Conservation (phyloP, 768 basidiomycete species). For the Tephrocybe sp. region DNA sequence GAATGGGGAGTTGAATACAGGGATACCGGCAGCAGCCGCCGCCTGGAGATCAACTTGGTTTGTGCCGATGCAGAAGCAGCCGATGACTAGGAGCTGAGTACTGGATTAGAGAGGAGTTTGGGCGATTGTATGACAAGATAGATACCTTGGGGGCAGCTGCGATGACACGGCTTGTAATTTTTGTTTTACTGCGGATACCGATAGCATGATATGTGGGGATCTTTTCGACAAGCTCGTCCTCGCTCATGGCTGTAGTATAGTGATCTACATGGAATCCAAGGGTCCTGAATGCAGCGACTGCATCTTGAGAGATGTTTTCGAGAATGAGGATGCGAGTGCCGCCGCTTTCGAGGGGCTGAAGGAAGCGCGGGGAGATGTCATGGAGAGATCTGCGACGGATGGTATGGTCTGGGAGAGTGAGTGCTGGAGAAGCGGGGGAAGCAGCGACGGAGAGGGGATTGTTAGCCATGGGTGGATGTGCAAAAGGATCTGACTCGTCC, state of each 20-base stretch:
- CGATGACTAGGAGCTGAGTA: conserved; percentile 84
- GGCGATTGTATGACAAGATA: conserved; percentile 18
- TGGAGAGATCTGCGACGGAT: conserved; percentile 32
- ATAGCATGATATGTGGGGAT: conserved; percentile 88
- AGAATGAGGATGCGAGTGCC: conserved; percentile 80
- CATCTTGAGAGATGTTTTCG: conserved; percentile 94
- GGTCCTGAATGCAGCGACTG: conserved; percentile 71
- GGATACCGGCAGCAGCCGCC: conserved; percentile 85
- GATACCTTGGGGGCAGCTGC: conserved; percentile 79
- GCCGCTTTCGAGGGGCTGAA: conserved; percentile 82
- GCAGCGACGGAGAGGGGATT: conserved; percentile 45
- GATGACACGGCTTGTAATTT: conserved; percentile 87
- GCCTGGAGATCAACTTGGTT: conserved; percentile 93
- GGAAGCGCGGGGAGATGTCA: conserved; percentile 52
- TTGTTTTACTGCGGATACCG: conserved; percentile 97
- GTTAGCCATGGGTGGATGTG: conserved; percentile 14
- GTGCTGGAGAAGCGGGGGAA: conserved; percentile 42
- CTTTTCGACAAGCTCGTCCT: conserved; percentile 86
- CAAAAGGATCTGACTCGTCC: conserved; percentile 6
- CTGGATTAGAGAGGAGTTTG: not conserved
- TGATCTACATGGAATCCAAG: conserved; percentile 95
- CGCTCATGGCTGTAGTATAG: conserved; percentile 78
- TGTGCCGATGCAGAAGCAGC: conserved; percentile 99
- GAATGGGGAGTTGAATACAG: conserved; percentile 99
- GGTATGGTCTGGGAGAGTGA: conserved; percentile 43